A percentile compares a stretch with the other conserved stretches of the same genome.
Conservation (phyloP, 345 rosid species). For the Populus deltoides region DNA sequence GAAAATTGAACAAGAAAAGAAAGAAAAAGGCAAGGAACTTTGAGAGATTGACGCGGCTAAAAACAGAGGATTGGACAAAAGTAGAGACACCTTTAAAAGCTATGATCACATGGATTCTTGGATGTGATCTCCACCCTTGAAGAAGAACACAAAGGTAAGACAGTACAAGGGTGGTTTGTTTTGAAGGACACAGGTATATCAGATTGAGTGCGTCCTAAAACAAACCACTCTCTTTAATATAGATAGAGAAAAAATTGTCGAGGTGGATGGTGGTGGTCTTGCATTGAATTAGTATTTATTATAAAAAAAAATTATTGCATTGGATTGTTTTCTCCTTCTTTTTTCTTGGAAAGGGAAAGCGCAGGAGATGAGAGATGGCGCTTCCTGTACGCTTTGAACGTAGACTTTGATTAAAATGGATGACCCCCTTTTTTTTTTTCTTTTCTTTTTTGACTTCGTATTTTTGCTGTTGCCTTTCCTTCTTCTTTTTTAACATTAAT, state of each 20-base stretch:
- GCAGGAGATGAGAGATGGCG: background rate
- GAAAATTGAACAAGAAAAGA: background rate
- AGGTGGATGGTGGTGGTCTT: background rate
- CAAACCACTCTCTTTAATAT: background rate
- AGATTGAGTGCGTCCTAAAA: background rate
- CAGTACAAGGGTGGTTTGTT: background rate
- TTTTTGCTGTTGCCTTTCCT: background rate
- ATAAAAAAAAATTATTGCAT: background rate
- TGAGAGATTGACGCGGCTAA: background rate
- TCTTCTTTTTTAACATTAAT: background rate
- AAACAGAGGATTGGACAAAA: constrained; percentile 1
- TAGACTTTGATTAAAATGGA: background rate
- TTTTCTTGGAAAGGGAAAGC: background rate
- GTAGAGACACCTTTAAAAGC: background rate
- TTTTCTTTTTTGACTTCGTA: background rate
- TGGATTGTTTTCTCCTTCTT: background rate
- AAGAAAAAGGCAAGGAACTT: background rate
- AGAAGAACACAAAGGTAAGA: background rate
- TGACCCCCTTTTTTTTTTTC: background rate
- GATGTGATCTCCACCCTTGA: background rate
- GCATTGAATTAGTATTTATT: background rate
- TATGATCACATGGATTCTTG: background rate
- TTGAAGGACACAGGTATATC: background rate
- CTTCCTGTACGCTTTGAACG: background rate
- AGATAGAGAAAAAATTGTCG: background rate